Evolutionary conservation across 495 filamentous ascomycete genomes (phyloP).

Genomic region (Lasiosphaeria hispida): DNA sequence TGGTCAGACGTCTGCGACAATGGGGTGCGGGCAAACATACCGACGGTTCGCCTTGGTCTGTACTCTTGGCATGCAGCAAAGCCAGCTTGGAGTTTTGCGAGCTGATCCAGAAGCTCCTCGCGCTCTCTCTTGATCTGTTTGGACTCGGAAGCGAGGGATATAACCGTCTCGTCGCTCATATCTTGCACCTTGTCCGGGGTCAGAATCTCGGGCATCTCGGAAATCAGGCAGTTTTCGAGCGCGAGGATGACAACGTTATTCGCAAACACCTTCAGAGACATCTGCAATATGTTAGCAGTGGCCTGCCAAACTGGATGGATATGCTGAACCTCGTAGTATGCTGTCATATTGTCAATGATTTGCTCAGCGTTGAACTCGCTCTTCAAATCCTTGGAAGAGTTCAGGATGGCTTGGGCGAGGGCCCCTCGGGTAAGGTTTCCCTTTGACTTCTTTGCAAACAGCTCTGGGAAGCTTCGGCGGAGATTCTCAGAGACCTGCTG

Average conservation of each 20-base stretch:
- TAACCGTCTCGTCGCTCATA: slow-evolving; percentile 19
- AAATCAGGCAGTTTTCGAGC: slow-evolving; percentile 31
- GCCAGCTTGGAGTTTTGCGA: not conserved
- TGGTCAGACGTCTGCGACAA: not conserved
- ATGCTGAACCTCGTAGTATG: slow-evolving; percentile 6
- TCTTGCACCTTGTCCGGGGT: slow-evolving; percentile 11
- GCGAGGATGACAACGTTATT: slow-evolving; percentile 26
- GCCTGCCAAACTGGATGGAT: not conserved
- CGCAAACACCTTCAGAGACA: slow-evolving; percentile 19
- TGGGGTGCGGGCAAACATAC: not conserved
- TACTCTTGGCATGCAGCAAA: slow-evolving; percentile 6
- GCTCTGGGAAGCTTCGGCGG: too few relatives aligned
- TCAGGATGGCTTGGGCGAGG: not conserved
- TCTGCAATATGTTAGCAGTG: slow-evolving; percentile 14
- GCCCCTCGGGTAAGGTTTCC: not conserved
- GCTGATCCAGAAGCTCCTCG: not conserved
- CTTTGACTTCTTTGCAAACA: not conserved
- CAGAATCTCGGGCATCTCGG: slow-evolving; percentile 25
- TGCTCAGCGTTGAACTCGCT: slow-evolving; percentile 5
- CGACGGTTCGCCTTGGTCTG: not conserved
- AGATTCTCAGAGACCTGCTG: not conserved
- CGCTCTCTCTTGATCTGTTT: slow-evolving; percentile 4
- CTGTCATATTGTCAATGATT: slow-evolving; percentile 5
- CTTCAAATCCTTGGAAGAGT: not conserved
- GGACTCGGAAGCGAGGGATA: slow-evolving; percentile 21